Base-by-base conservation (phyloP, 2,329 filamentous ascomycete species). In the Pseudogymnoascus sp. region DNA sequence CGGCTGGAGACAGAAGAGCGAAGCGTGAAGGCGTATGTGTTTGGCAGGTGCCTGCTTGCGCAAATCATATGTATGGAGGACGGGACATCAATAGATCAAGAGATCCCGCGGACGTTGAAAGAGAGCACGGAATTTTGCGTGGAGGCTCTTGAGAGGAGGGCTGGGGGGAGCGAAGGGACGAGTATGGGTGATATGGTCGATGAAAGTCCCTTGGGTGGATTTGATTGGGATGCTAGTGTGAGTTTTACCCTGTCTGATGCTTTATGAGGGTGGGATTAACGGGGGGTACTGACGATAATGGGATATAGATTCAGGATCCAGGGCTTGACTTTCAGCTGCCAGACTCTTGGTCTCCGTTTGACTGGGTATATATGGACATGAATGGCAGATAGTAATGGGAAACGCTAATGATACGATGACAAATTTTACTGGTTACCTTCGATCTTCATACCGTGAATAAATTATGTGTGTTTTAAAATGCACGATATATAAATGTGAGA, bases 11-110 rank as follows among this genome's bases (percentile, higher is more conserved):
- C 70, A 21, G 77, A 75, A 18, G 77, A 79, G 67, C 77, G 75
- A 0, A 78, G 77, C 16, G 71, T 78, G 62, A 78, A 78, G 67
- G 68, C 63, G 2, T 73, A 75, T n/a, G 72, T 77, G 69, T 77
- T 77, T 54, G 57, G 76, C 2, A 68, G 63, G 12, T 76, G 77
- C 71, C 70, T 76, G 2, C 62, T 76, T 16, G 76, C 73, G 0
- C 73, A 79, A 62, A 71, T 73, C 2, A 73, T 75, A 45, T 74
- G 36, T 31, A 26, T 62, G 47, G 62, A 64, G 37, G 21, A 31
- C 2, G 62, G 62, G 6, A 64, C 14, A 37, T 42, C 37, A 6
- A n/a, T 57, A 5, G 26, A 57, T 7, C 37, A 64, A 7, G 34
- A 29, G 4, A 64, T 64, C 10, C 12, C 18, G 7, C 34, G 42